Evolutionary conservation across 2,329 filamentous ascomycete genomes (phyloP).

Genomic region (Ascochyta lentis): DNA sequence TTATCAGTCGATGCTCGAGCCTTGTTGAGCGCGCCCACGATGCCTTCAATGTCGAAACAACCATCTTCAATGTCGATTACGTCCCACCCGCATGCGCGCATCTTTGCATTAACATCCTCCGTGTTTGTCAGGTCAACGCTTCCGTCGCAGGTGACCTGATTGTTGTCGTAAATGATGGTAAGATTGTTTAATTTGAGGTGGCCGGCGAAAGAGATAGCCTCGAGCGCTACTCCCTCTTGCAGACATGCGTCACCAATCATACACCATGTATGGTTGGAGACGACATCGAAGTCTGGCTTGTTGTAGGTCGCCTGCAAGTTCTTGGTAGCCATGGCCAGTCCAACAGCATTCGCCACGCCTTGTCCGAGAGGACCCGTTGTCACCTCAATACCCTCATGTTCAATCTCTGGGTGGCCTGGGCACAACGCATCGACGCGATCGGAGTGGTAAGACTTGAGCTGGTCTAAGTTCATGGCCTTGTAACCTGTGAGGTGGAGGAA

Average conservation of each 20-base stretch:
- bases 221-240: slow-evolving; percentile 64
- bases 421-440: slow-evolving; percentile 58
- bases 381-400: slow-evolving; percentile 64
- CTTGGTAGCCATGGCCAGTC: slow-evolving; percentile 64
- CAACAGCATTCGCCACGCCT: slow-evolving; percentile 67
- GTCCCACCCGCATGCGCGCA: slow-evolving; percentile 63
- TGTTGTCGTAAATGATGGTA: slow-evolving; percentile 66
- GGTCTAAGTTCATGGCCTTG: slow-evolving; percentile 62
- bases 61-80: slow-evolving; percentile 63
- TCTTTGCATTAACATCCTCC: slow-evolving; percentile 65
- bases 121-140: slow-evolving; percentile 61
- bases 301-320: slow-evolving; percentile 63
- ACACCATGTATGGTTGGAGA: slow-evolving; percentile 62
- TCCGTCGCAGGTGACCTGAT: slow-evolving; percentile 66
- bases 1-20: slow-evolving; percentile 56
- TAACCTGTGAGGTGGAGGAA: slow-evolving; percentile 63
- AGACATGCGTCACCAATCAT: slow-evolving; percentile 66
- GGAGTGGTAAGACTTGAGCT: slow-evolving; percentile 64
- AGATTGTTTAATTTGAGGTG: slow-evolving; percentile 64
- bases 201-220: slow-evolving; percentile 64
- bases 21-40: slow-evolving; percentile 57
- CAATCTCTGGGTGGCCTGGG: slow-evolving; percentile 64
- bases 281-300: slow-evolving; percentile 55
- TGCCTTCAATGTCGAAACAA: slow-evolving; percentile 57
- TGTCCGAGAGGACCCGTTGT: slow-evolving; percentile 67